A percentile compares a stretch with the other conserved stretches of the same genome.
Conservation (phyloP, 495 filamentous ascomycete genomes). For the Penicillium coprophilum region DNA sequence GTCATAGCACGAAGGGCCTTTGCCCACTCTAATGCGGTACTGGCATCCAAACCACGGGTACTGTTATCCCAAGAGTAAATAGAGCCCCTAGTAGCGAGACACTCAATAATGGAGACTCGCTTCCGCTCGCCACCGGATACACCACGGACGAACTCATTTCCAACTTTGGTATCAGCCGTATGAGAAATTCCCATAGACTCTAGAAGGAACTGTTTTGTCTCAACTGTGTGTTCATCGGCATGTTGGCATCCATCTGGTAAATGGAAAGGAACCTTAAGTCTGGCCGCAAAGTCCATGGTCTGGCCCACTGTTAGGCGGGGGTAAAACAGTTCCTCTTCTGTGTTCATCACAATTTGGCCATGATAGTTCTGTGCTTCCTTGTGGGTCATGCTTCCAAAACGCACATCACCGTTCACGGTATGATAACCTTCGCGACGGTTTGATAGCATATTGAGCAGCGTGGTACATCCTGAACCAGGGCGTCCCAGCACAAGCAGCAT, state of each 20-base stretch:
- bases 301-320: slow-evolving; percentile 67
- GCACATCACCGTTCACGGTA: slow-evolving; percentile 51
- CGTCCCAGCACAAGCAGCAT: slow-evolving; percentile 47
- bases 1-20: slow-evolving; percentile 49
- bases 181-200: slow-evolving; percentile 74
- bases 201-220: slow-evolving; percentile 65
- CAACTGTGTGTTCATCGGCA: slow-evolving; percentile 47
- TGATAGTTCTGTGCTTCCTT: slow-evolving; percentile 59
- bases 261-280: slow-evolving; percentile 35
- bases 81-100: slow-evolving; percentile 56
- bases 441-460: slow-evolving; percentile 62
- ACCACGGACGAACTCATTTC: slow-evolving; percentile 76
- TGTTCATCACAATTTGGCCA: slow-evolving; percentile 68
- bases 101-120: slow-evolving; percentile 66
- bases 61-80: slow-evolving; percentile 62
- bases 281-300: slow-evolving; percentile 66
- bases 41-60: slow-evolving; percentile 61
- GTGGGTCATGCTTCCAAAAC: slow-evolving; percentile 56
- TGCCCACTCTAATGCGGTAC: slow-evolving; percentile 55
- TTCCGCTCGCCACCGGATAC: slow-evolving; percentile 82
- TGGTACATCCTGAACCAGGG: slow-evolving; percentile 46
- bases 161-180: slow-evolving; percentile 74
- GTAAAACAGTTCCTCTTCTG: slow-evolving; percentile 71
- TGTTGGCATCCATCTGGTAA: slow-evolving; percentile 37
- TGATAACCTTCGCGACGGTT: slow-evolving; percentile 60